phyloP scores from a whole-genome alignment of 2,329 filamentous ascomycete genomes.

The Penicillium hordei region DNA sequence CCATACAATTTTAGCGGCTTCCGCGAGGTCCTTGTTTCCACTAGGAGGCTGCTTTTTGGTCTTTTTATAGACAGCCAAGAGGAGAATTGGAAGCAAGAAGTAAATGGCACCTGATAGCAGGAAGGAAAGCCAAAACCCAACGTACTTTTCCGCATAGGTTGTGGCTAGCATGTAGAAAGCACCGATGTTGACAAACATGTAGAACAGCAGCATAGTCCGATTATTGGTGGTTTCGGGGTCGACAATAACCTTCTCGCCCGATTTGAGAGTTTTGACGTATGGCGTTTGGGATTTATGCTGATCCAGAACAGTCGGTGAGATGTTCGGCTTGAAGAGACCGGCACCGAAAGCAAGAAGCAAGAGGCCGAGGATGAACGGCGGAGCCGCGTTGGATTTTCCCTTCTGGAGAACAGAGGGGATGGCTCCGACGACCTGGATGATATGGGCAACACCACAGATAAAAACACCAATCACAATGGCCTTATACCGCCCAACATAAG shows the following conservation, averaged over 20 bases:
- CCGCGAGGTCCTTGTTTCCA: conserved; percentile 26
- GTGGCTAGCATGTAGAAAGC: conserved; percentile 40
- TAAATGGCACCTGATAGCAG: conserved; percentile 33
- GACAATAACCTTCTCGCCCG: conserved; percentile 48
- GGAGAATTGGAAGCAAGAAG: conserved; percentile 38
- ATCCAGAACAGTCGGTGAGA: conserved; percentile 1
- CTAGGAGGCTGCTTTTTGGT: conserved; percentile 33
- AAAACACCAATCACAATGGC: conserved; percentile 42
- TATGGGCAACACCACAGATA: conserved; percentile 30
- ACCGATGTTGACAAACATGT: conserved; percentile 35
- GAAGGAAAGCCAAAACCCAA: conserved; percentile 23
- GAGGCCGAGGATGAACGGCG: conserved; percentile 43
- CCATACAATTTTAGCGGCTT: neutral
- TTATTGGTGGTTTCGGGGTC: conserved; percentile 49
- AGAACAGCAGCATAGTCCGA: conserved; percentile 39
- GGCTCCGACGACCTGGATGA: conserved; percentile 32
- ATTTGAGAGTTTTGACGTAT: conserved; percentile 46
- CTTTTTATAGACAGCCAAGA: conserved; percentile 36
- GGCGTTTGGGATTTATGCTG: conserved; percentile 20
- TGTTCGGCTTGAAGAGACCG: conserved; percentile 40
- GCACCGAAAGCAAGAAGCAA: conserved; percentile 42
- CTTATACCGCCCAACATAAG: conserved; percentile 21
- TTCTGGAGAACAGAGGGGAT: conserved; percentile 44
- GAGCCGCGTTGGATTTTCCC: conserved; percentile 33
- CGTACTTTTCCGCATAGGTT: conserved; percentile 37